Base-by-base conservation (phyloP, 805 yeast species). In the Wickerhamomyces silvicola region DNA sequence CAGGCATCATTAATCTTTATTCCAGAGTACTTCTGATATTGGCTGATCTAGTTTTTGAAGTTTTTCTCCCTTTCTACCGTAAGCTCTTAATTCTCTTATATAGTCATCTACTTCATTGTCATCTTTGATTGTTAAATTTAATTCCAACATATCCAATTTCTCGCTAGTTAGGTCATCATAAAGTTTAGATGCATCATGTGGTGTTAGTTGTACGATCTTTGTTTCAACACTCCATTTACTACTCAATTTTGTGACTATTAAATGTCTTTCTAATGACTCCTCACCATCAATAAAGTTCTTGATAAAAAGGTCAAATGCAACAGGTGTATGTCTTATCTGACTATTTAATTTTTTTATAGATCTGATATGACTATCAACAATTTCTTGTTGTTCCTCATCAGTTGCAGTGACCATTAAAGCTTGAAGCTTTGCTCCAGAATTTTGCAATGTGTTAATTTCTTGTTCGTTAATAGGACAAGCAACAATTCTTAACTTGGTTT, bases 261-360 rank as follows among this genome's bases (percentile, higher is more conserved):
- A 61, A 41, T 50, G 38, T 15, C 38, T 35, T 3, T 41, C 38
- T 5, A 35, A 29, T 10, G 38, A 41, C 11, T 30, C 41, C n/a
- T 47, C 32, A n/a, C 57, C 65, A 29, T 63, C 53, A 34, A 64
- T 57, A 17, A 37, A 43, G 42, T 67, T 68, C 8, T 54, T 46
- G 0, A 63, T 54, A 6, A 39, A 41, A 8, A 71, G 39, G 24
- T 57, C 55, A 41, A 62, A 66, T 10, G 73, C 73, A 28, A 59
- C 22, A 10, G 62, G 29, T 22, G 50, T 16, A 36, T 50, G 31
- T 25, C 58, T 21, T 10, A 49, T 18, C 12, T 32, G 21, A 20
- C 37, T 27, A 24, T 51, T 52, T 17, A 55, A 20, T 14, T 35
- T 29, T n/a, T 38, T 38, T 10, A 56, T 35, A 3, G 32, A 22